These are phyloP conservation scores for Moesziomyces sp. DNA, from an alignment of 1,284 basidiomycete species.

Conservation along the genomic window DNA sequence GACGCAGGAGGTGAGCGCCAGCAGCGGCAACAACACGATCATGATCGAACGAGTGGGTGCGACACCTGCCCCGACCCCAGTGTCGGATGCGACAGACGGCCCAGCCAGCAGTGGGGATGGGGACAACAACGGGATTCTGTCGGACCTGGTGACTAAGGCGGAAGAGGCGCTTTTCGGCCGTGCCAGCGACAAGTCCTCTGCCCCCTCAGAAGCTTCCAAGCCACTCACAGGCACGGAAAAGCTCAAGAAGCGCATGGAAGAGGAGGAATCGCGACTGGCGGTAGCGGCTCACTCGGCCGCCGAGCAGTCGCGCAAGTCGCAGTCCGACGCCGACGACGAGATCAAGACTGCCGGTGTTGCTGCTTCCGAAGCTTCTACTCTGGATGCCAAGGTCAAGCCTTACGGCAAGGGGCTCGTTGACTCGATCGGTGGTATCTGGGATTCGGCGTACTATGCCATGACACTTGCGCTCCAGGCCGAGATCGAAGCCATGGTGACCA, in stretches of 20 bases:
- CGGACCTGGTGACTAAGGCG: conserved; percentile 36
- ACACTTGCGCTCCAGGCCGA: conserved; percentile 44
- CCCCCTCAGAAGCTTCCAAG: background rate
- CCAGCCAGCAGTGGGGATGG: conserved; percentile 1
- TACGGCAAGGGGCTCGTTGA: conserved; percentile 69
- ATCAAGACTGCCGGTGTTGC: conserved; percentile 22
- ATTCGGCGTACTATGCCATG: conserved; percentile 67
- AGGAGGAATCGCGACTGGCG: conserved; percentile 38
- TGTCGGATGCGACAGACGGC: background rate
- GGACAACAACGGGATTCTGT: conserved; percentile 24
- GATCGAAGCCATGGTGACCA: conserved; percentile 34
- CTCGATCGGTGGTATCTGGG: conserved; percentile 69
- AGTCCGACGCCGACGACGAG: conserved; percentile 8
- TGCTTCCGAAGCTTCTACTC: conserved; percentile 6
- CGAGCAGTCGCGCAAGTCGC: conserved; percentile 27
- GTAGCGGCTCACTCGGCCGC: conserved; percentile 46
- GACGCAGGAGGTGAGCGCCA: conserved; percentile 44
- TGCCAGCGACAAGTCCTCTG: background rate
- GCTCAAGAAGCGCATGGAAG: conserved; percentile 43
- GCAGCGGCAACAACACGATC: conserved; percentile 49
- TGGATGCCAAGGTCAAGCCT: conserved; percentile 35
- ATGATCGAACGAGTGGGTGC: conserved; percentile 43
- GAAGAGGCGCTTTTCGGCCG: conserved; percentile 31
- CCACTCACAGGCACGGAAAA: conserved; percentile 16
- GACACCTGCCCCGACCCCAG: conserved; percentile 3